Evolutionary conservation across 2,329 filamentous ascomycete genomes (phyloP).

Genomic region (Aspergillus fructus): DNA sequence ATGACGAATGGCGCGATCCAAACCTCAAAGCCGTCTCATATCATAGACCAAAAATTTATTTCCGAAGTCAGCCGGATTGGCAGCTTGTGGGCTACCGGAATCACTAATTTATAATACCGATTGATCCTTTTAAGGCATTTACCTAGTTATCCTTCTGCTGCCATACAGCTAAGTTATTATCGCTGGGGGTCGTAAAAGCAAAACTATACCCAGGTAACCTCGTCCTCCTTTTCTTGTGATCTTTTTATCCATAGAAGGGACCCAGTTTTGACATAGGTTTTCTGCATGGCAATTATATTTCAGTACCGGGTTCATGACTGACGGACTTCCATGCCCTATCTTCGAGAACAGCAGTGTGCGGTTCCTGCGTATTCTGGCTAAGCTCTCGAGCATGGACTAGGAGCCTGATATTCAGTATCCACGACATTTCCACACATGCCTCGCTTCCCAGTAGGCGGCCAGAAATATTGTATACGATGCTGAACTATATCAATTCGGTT

Average conservation of each 20-base stretch:
- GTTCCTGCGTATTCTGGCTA: background rate
- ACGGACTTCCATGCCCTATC: background rate
- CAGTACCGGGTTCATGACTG: background rate
- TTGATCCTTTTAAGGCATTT: background rate
- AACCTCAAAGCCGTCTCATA: constrained; percentile 58
- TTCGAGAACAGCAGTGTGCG: background rate
- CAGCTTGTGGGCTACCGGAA: constrained; percentile 78
- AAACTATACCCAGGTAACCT: background rate
- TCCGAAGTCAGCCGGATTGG: constrained; percentile 84
- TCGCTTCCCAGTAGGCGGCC: background rate
- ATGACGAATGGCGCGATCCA: constrained; percentile 46
- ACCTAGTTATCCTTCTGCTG: background rate
- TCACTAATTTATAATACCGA: constrained; percentile 61
- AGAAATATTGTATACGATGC: background rate
- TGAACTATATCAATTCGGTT: background rate
- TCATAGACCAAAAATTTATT: constrained; percentile 77
- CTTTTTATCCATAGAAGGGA: no score
- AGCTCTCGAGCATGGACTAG: background rate
- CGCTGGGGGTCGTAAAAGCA: background rate
- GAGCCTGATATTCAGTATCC: background rate
- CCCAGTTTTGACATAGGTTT: background rate
- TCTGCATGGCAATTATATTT: background rate
- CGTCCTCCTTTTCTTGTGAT: background rate
- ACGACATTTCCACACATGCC: background rate
- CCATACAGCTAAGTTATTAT: background rate